Conservation (phyloP, 2,329 filamentous ascomycete species). For the Metarhizium robertsii region DNA sequence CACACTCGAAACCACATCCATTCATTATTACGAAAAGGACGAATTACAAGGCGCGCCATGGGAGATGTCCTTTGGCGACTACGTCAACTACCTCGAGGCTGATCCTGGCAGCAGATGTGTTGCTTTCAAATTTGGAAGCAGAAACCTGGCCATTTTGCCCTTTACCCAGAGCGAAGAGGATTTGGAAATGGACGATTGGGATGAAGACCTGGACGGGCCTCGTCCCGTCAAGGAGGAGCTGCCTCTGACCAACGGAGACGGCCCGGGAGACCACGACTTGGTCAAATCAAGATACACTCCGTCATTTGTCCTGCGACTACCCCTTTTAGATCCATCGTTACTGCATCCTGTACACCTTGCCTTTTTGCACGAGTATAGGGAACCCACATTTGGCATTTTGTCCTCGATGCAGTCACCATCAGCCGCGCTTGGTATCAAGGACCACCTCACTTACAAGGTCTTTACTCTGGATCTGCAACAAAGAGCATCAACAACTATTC, state of each 20-base stretch:
- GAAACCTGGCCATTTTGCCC: constrained; percentile 86
- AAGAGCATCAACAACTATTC: constrained; percentile 81
- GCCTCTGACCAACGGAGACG: constrained; percentile 25
- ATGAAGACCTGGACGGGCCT: constrained; percentile 68
- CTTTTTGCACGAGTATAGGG: constrained; percentile 93
- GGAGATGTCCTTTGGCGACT: constrained; percentile 65
- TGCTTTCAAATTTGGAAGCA: constrained; percentile 81
- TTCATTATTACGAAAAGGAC: constrained; percentile 97
- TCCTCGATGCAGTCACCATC: constrained; percentile 68
- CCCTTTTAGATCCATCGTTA: constrained; percentile 77
- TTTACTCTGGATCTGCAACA: constrained; percentile 93
- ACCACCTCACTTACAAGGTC: constrained; percentile 83
- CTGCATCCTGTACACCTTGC: constrained; percentile 84
- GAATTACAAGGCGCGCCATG: constrained; percentile 77
- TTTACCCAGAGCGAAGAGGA: constrained; percentile 83
- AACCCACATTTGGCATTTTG: constrained; percentile 92
- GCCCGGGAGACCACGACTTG: constrained; percentile 7
- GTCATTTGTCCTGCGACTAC: constrained; percentile 88
- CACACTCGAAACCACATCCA: constrained; percentile 77
- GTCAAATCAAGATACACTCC: constrained; percentile 62
- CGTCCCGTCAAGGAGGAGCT: constrained; percentile 39
- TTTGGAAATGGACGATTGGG: constrained; percentile 85
- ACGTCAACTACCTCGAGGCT: constrained; percentile 72
- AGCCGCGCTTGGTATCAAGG: constrained; percentile 71
- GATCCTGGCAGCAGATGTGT: constrained; percentile 92